These are phyloP conservation scores for Sporopachydermia lactativora DNA, from an alignment of 805 yeast genomes.

Conservation along the genomic window DNA sequence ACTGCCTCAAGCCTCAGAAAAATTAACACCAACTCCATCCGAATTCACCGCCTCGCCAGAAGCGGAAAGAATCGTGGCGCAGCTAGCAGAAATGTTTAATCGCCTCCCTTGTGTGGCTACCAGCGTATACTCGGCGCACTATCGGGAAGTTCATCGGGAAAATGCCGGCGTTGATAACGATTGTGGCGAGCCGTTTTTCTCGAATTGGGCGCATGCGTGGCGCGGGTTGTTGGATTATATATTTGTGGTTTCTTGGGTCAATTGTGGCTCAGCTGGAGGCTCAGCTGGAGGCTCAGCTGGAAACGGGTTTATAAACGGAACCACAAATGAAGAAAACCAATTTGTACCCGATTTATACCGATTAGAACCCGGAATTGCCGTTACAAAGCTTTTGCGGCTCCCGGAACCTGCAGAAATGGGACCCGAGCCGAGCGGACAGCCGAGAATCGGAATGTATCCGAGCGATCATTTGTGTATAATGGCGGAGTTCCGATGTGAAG, in stretches of 20 bases:
- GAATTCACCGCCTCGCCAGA: slow-evolving; percentile 31
- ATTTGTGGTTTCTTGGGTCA: slow-evolving; percentile 47
- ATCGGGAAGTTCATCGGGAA: slow-evolving; percentile 28
- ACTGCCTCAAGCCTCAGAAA: no score
- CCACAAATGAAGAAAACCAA: no score
- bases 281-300: no score
- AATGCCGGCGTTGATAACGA: slow-evolving; percentile 55
- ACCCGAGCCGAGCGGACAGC: slow-evolving; percentile 64
- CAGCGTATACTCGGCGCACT: slow-evolving; percentile 62
- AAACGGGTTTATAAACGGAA: no score
- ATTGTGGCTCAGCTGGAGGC: no score
- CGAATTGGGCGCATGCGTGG: slow-evolving; percentile 93
- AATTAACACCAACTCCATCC: slow-evolving; percentile 55
- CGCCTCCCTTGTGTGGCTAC: slow-evolving; percentile 43
- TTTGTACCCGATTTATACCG: no score
- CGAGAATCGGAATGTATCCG: slow-evolving; percentile 70
- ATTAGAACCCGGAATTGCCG: no score
- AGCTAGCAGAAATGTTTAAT: slow-evolving; percentile 46
- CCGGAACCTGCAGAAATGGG: slow-evolving; percentile 75
- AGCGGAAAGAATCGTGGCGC: slow-evolving; percentile 28
- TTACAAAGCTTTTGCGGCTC: slow-evolving; percentile 45
- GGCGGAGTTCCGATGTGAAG: slow-evolving; percentile 36
- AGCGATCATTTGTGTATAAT: slow-evolving; percentile 84
- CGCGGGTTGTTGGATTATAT: slow-evolving; percentile 80
- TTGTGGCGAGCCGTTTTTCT: slow-evolving; percentile 67